Base-by-base conservation (phyloP, 352 stramenopile genomes). In the Phytophthora pluvialis region DNA sequence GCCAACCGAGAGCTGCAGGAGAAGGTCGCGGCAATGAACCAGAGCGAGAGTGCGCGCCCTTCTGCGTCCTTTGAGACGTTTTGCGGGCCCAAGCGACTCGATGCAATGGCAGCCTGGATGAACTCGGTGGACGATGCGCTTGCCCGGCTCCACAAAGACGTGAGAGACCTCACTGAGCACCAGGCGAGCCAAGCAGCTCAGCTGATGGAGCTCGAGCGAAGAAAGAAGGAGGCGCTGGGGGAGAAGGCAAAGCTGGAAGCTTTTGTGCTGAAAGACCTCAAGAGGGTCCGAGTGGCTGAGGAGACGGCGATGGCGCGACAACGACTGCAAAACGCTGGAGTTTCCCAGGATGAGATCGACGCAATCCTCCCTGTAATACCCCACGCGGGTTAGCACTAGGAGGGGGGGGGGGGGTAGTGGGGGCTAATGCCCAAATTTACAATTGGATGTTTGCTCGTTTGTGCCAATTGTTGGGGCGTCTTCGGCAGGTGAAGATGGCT, bases 1-100 rank as follows among this genome's bases (percentile, higher is more conserved):
- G 72, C 61, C 33, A 90, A 81, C 53, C 81, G 83, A 49, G 46
- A 73, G 47, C 52, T 85, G 40, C 82, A 92, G 64, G 57, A 78
- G 45, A 62, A 86, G 28, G 32, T 77, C 56, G 81, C 86, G 53
- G 76, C 80, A 66, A 83, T 70, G 49, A 65, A 62, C 21, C 44
- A 54, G 35, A 78, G 75, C 64, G 80, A 88, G 48, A 74, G 78
- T 49, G 72, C 82, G 52, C 80, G 64, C 57, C 60, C 75, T 36
- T 62, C 67, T 0, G 65, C 70, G 48, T 73, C 84, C 12, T 74
- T 67, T 12, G 49, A 64, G 5, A 72, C 49, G 16, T 32, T 72
- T 7, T 68, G 51, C 26, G 58, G 64, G 2, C 57, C 58, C 5
- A 56, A 66, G 29, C 57, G 64, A 5, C 38, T 68, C 10, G 45